These are phyloP conservation scores for Cordyceps sp. DNA, from an alignment of 2,329 filamentous ascomycete genomes.

Conservation along the genomic window DNA sequence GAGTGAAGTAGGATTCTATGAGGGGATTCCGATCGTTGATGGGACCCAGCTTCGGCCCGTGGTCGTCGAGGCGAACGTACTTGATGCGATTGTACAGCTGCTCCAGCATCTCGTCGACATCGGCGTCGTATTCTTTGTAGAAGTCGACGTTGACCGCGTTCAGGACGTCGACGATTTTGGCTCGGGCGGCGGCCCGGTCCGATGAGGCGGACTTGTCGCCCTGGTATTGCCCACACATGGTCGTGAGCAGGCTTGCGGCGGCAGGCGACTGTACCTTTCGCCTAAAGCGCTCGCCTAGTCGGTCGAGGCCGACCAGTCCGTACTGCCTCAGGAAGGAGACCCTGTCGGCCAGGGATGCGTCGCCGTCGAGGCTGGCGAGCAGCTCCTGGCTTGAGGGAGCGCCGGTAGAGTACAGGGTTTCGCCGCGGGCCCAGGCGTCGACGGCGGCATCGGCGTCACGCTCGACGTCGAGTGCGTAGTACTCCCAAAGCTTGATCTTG, in stretches of 20 bases:
- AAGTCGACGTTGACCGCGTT: constrained; percentile 76
- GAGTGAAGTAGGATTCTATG: constrained; percentile 89
- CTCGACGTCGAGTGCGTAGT: constrained; percentile 71
- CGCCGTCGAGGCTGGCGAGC: constrained; percentile 28
- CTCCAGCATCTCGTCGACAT: constrained; percentile 68
- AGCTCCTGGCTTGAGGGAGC: constrained; percentile 13
- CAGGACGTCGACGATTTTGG: constrained; percentile 46
- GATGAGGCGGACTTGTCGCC: constrained; percentile 23
- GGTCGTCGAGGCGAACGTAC: constrained; percentile 80
- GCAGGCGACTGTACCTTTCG: constrained; percentile 53
- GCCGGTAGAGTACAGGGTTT: constrained; percentile 35
- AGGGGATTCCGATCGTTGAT: constrained; percentile 65
- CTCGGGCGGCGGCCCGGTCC: constrained; percentile 31
- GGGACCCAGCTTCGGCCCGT: constrained; percentile 73
- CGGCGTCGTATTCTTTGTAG: constrained; percentile 82
- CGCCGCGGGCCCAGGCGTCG: constrained; percentile 51
- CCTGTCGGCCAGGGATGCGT: constrained; percentile 27
- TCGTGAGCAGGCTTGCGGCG: constrained; percentile 37
- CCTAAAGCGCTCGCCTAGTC: constrained; percentile 65
- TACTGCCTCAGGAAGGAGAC: constrained; percentile 50
- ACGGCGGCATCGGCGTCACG: constrained; percentile 51
- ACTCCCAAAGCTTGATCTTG: constrained; percentile 77
- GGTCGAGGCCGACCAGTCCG: constrained; percentile 54
- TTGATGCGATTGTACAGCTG: constrained; percentile 91
- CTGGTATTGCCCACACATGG: constrained; percentile 44